Base-by-base conservation (phyloP, 441 rosid genomes). In the Monsonia emarginata region DNA sequence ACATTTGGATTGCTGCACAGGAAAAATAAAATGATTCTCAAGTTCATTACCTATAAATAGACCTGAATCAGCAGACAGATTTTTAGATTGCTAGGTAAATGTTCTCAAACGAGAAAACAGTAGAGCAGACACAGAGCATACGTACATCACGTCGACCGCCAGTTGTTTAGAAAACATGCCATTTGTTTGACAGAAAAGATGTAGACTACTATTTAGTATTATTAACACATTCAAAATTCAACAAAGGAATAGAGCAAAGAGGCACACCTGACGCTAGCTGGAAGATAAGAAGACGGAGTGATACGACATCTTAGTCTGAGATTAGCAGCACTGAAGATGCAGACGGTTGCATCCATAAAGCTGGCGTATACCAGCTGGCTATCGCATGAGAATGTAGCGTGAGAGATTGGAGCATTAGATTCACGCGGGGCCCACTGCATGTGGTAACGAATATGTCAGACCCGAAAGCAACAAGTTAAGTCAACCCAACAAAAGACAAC, bases 321-420 rank as follows among this genome's bases (percentile, higher is more conserved):
- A 81, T 86, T 86, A 9, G 81, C 73, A 36, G 97, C 92, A 68
- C 76, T 86, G 68, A 91, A 88, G n/a, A 95, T 93, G 66, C 97
- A 88, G 16, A 95, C 78, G 1, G 89, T 81, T 46, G 93, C 93
- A 65, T 95, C 99, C 68, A 84, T 76, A 74, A 91, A 87, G 81
- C 99, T 75, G 40, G 96, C 88, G 80, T 84, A 95, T 34, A 95
- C 80, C 69, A 89, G 81, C 76, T 89, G 98, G 75, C 99, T 91
- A 81, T 95, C 98, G 36, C 99, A 95, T 11, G 99, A 95, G 79
- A 91, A 95, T 26, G 96, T 86, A 0, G 98, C 97, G 67, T 88
- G 84, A 14, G 96, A 85, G 63, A 95, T 84, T 36, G 93, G 88
- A 6, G 93, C 97, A 65, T 86, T 79, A 67, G 91, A 73, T 73